Percentiles rank a stretch among this genome's conserved stretches.
Evolutionary conservation across 768 basidiomycete genomes (phyloP).

Genomic region (Amanita rimosa): DNA sequence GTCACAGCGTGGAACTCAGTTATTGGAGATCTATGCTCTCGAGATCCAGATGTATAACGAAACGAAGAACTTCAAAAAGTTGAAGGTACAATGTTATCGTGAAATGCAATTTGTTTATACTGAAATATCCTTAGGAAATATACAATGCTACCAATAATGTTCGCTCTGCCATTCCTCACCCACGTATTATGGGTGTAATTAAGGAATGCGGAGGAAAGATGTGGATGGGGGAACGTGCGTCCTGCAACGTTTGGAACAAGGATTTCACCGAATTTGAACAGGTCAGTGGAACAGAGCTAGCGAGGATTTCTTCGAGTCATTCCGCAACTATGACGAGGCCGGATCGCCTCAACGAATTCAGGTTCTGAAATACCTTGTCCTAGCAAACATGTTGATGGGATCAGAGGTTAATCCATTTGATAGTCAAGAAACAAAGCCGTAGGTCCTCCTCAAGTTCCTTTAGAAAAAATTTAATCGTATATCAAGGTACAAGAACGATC

Average conservation of each 20-base stretch:
- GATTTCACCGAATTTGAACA: slow-evolving; percentile 17
- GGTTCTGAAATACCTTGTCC: slow-evolving; percentile 94
- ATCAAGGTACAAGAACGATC: slow-evolving; percentile 82
- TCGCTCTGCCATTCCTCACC: slow-evolving; percentile 94
- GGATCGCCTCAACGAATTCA: slow-evolving; percentile 95
- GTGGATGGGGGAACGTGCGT: slow-evolving; percentile 99
- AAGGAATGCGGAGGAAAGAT: slow-evolving; percentile 99
- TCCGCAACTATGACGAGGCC: slow-evolving; percentile 97
- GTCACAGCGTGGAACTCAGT: slow-evolving; percentile 88
- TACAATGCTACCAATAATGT: slow-evolving; percentile 93
- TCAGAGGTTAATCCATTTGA: slow-evolving; percentile 99
- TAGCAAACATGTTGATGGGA: slow-evolving; percentile 96
- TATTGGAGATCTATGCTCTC: slow-evolving; percentile 94
- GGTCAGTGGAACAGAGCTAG: slow-evolving; percentile 96
- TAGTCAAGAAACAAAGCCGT: slow-evolving; percentile 99
- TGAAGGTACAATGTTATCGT: slow-evolving; percentile 47
- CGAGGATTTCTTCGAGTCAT: slow-evolving; percentile 98
- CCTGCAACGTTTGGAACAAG: background rate
- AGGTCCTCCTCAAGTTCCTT: slow-evolving; percentile 15
- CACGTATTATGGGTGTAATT: slow-evolving; percentile 97
- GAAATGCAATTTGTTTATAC: background rate
- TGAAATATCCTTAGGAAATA: slow-evolving; percentile 58
- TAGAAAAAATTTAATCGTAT: background rate
- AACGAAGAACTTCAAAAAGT: slow-evolving; percentile 88
- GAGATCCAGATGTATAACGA: slow-evolving; percentile 99